Base-by-base conservation (phyloP, 2,329 filamentous ascomycete genomes). In the Botrytis deweyae region DNA sequence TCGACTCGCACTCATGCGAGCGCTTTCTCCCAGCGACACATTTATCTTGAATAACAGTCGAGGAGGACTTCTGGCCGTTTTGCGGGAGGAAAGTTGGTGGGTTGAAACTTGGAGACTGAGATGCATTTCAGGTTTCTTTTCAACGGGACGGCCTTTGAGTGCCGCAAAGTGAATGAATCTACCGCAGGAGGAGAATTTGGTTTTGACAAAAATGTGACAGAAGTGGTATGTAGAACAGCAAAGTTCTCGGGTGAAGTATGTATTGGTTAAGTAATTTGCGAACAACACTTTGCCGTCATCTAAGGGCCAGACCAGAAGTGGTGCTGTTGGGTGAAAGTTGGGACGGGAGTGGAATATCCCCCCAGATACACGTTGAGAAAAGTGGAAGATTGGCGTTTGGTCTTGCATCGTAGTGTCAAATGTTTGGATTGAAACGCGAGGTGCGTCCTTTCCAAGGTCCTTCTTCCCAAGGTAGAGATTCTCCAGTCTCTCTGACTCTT, bases 131-230 rank as follows among this genome's bases (percentile, higher is more conserved):
- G n/a, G 4, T 42, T 58, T 61, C 8, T 36, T 38, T 29, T 65
- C 70, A 2, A 46, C 14, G 9, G 22, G 44, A n/a, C 46, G 29
- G 12, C 70, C 59, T 33, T 72, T 36, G 18, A 58, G 29, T 1
- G 69, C 33, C 44, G 58, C 58, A 18, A 72, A 72, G 58, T 72
- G 59, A 40, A 64, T 38, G 29, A 40, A 72, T 22, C 5, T 12
- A 49, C 70, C 70, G 42, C 70, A 72, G 12, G 59, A n/a, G 16
- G 59, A 72, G 22, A 58, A 72, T 8, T 22, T 58, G 1, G 55
- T 33, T 22, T 72, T 65, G 44, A 72, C 36, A 2, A 72, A 72
- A 9, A 72, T 64, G 9, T 72, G 69, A 25, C 70, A 72, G 44
- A 61, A 63, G 44, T n/a, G 29, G 44, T 55, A 65, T 36, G 59